Base-by-base conservation (phyloP, 257 asterid species). In the Solanum infundibuliforme region DNA sequence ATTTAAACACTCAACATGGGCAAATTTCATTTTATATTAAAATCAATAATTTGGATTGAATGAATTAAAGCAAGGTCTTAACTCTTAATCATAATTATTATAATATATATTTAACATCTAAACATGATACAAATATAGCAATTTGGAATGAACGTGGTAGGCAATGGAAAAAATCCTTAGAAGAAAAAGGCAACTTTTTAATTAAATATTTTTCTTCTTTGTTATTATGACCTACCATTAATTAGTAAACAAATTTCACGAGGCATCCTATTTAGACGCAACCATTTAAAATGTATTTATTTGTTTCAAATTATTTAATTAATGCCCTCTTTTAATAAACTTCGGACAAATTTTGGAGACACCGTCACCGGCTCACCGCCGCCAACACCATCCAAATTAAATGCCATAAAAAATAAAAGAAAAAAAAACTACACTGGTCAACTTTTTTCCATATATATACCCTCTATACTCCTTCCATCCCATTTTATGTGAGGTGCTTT, bases 391-490 rank as follows among this genome's bases (percentile, higher is more conserved):
- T 65, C 32, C 32, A 65, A 65, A 20, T 58, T 21, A 58, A 62
- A 62, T n/a, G 16, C 7, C 32, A 65, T 65, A 46, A 5, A 46
- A 46, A 4, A 23, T 43, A 46, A 12, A 46, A 12, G 6, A 8
- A 58, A 3, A 60, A 58, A 21, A 10, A 3, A 8, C 1, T 25
- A 23, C 6, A 23, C 29, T 52, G 10, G n/a, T 18, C 62, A 52
- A 52, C n/a, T 18, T 52, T 52, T 52, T 18, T 5, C 0, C 23
- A 18, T 52, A 52, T 18, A 52, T 52, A 52, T 16, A 52, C 3
- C 1, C 2, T 13, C 58, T 12, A 12, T 1, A 13, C 6, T 46
- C 2, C 0, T 0, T 46, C 6, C 1, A 0, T 46, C 5, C 2
- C 1, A 46, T 46, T 46, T 46, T 4, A 13, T 12, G 0, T 46